Conservation (phyloP, 441 rosid species). For the Populus hybrid region DNA sequence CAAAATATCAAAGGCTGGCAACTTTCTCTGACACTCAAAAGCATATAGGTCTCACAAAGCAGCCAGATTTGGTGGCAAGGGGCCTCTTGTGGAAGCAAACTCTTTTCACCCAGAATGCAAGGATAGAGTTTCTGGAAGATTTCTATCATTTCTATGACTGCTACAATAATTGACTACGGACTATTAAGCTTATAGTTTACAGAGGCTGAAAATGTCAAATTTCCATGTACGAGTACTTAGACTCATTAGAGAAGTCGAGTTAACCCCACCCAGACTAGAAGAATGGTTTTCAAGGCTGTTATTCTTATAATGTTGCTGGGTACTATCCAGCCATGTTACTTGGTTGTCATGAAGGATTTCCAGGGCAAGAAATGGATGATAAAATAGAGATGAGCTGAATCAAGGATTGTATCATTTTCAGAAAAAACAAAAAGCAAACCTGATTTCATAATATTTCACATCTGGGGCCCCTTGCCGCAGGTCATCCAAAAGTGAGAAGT, state of each 20-base stretch:
- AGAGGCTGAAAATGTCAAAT: background rate
- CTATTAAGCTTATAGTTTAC: background rate
- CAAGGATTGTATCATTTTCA: background rate
- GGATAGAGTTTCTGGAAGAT: background rate
- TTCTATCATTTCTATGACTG: background rate
- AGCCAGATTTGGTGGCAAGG: background rate
- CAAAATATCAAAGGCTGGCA: background rate
- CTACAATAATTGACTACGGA: background rate
- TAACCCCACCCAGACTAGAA: background rate
- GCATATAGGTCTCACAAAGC: background rate
- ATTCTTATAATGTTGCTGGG: background rate
- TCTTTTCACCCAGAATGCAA: background rate
- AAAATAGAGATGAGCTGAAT: background rate
- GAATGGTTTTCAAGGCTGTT: background rate
- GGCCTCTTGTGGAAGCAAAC: background rate
- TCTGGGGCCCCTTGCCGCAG: constrained; percentile 40
- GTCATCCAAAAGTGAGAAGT: constrained; percentile 70
- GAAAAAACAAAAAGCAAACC: constrained; percentile 38
- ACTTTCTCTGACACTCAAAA: background rate
- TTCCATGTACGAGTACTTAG: background rate
- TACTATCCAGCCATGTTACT: background rate
- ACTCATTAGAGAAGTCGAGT: background rate
- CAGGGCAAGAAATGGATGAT: background rate
- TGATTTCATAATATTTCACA: constrained; percentile 74
- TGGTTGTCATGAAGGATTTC: background rate